Evolutionary conservation across 768 basidiomycete species (phyloP).

Genomic region (Serendipita sp.): DNA sequence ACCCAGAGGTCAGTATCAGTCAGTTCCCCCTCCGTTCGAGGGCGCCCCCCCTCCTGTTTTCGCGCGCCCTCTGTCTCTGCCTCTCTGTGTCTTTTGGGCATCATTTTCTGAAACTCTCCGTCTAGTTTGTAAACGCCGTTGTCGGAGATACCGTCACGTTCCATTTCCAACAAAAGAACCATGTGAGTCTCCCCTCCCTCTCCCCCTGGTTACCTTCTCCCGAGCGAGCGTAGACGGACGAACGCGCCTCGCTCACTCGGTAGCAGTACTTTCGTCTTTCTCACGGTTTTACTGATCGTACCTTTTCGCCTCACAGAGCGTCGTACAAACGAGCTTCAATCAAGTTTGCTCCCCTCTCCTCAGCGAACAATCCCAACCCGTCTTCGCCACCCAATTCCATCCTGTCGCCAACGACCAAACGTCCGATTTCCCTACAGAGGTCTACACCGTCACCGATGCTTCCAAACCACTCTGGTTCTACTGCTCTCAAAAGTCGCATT

Average conservation of each 20-base stretch:
- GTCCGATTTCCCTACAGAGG: neutral
- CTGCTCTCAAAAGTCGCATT: slow-evolving; percentile 43
- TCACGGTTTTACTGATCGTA: neutral
- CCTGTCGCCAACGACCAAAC: neutral
- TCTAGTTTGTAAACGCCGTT: neutral
- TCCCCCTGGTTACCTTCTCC: no score
- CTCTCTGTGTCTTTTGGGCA: no score
- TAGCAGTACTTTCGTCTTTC: no score
- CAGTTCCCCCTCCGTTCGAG: no score
- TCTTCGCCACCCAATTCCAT: neutral
- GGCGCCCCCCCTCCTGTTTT: no score
- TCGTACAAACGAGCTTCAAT: neutral
- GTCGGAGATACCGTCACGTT: neutral
- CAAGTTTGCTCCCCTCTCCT: neutral
- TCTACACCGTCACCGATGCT: neutral
- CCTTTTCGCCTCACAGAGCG: neutral
- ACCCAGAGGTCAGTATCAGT: neutral
- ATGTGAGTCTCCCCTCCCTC: neutral
- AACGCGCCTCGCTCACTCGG: no score
- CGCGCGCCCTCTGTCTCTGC: neutral
- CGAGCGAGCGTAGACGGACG: no score
- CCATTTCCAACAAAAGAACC: neutral
- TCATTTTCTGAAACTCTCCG: neutral
- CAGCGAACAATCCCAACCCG: neutral
- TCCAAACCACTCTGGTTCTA: slow-evolving; percentile 12